Evolutionary conservation across 1,284 basidiomycete genomes (phyloP), one percentile per base, ranked within the genome.

Genomic region (Cystobasidiaceae sp.): DNA sequence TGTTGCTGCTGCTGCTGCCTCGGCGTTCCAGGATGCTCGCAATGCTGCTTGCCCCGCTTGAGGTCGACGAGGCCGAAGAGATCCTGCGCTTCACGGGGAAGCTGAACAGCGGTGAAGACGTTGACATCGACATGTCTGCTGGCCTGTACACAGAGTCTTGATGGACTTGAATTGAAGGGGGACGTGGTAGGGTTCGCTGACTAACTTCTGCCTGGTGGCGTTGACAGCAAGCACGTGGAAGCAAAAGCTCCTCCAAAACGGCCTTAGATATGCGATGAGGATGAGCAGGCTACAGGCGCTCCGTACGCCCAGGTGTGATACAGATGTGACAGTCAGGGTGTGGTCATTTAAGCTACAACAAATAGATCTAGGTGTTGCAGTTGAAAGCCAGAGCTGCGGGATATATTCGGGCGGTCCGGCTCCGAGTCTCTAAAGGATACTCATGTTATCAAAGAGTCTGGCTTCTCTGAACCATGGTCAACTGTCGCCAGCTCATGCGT

Each of bases 1-100:
- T 44, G 54, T 41, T 56, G 41, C 54, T 56, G 8, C 25, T 34
- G 28, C n/a, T 56, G n/a, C n/a, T n/a, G n/a, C n/a, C n/a, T n/a
- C n/a, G n/a, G 1, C 54, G 37, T 23, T 43, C 39, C 1, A 56
- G 41, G 39, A 56, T 56, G 28, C 54, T 56, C 25, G 39, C 32
- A 17, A 56, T 19, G 23, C 4, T 44, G 23, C 39, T 43, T 39
- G 37, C 37, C 11, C 54, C 32, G 23, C 39, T 17, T 6, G 3
- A n/a, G 41, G 28, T 44, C 27, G 21, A 30, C 2, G 48, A 44
- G 2, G 11, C 37, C 21, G 52, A 55, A 17, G 54, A 56, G 27
- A 15, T 33, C 28, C 41, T 33, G n/a, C 54, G 37, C 28, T 41
- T 27, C 11, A 56, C 54, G 13, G 54, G 54, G 17, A 56, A 56